Evolutionary conservation across 2,329 filamentous ascomycete genomes (phyloP).

Genomic region (Aspergillus floridensis): DNA sequence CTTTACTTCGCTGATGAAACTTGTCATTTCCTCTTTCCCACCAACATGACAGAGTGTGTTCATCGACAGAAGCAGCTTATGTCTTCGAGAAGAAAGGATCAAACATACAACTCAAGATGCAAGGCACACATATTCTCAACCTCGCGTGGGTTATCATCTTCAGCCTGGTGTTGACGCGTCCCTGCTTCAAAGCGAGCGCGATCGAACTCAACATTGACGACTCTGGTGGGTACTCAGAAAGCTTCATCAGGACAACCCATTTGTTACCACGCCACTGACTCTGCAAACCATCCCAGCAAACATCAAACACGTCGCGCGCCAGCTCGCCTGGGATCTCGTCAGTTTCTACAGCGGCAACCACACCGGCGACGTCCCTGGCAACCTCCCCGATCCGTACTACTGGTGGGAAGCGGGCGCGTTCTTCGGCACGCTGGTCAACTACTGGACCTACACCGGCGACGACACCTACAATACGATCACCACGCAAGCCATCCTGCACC

Average conservation of each 20-base stretch:
- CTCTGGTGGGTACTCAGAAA: background rate
- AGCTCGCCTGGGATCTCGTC: slow-evolving; percentile 49
- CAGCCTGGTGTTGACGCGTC: background rate
- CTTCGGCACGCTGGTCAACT: slow-evolving; percentile 66
- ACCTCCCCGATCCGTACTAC: slow-evolving; percentile 48
- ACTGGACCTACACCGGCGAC: slow-evolving; percentile 78
- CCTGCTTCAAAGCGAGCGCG: slow-evolving; percentile 1
- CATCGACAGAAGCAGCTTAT: background rate
- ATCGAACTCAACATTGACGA: slow-evolving; percentile 11
- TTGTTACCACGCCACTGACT: background rate
- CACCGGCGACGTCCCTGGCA: slow-evolving; percentile 47
- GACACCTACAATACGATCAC: slow-evolving; percentile 65
- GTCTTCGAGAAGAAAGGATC: background rate
- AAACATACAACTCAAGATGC: background rate
- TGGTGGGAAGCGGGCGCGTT: slow-evolving; percentile 72
- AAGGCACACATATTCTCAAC: background rate
- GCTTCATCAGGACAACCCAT: background rate
- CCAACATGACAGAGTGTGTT: background rate
- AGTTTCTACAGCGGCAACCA: slow-evolving; percentile 50
- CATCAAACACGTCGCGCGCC: slow-evolving; percentile 46
- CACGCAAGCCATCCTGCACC: slow-evolving; percentile 65
- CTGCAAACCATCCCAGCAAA: background rate
- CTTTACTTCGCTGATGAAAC: background rate
- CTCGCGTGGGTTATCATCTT: background rate
- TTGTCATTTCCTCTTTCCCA: background rate